phyloP scores from a whole-genome alignment of 106 monocot species.

The Xerophyta viscosa region DNA sequence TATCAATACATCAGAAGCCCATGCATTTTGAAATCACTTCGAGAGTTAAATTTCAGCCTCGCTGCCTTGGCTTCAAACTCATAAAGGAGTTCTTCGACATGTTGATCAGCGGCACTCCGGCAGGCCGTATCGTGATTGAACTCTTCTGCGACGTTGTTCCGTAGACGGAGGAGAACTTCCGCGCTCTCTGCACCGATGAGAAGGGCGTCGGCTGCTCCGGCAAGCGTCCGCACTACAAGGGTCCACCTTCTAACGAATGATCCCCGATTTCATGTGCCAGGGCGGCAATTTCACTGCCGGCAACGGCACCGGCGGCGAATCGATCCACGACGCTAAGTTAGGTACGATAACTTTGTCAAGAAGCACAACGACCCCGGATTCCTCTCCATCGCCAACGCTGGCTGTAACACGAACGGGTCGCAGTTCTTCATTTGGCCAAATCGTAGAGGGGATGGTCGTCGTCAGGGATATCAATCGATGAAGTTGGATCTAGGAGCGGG shows the following conservation, averaged over 20 bases:
- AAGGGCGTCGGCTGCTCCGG: constrained; percentile 50
- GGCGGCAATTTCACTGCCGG: constrained; percentile 89
- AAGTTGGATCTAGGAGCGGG: constrained; percentile 35
- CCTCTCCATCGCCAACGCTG: constrained; percentile 85
- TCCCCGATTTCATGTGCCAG: constrained; percentile 89
- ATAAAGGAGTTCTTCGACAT: constrained; percentile 51
- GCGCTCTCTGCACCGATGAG: constrained; percentile 85
- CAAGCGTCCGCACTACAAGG: constrained; percentile 82
- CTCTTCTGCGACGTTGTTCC: constrained; percentile 44
- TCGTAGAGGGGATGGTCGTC: constrained; percentile 52
- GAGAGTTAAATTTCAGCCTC: too few species aligned
- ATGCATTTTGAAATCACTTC: too few species aligned
- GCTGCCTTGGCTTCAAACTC: constrained; percentile 35
- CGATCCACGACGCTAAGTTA: constrained; percentile 70
- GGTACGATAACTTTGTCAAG: constrained; percentile 58
- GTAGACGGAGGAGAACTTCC: constrained; percentile 39
- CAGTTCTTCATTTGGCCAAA: constrained; percentile 84
- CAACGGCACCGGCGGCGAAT: constrained; percentile 85
- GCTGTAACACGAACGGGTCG: constrained; percentile 66
- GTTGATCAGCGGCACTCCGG: constrained; percentile 25
- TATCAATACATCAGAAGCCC: too few species aligned
- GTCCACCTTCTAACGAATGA: constrained; percentile 76
- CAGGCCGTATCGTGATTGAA: constrained; percentile 54
- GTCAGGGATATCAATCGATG: constrained; percentile 43
- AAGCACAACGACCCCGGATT: constrained; percentile 57